Percentiles rank a stretch among this genome's conserved stretches.
Evolutionary conservation across 2,329 filamentous ascomycete species (phyloP).

Genomic region (Atkinsonella hypoxylon): DNA sequence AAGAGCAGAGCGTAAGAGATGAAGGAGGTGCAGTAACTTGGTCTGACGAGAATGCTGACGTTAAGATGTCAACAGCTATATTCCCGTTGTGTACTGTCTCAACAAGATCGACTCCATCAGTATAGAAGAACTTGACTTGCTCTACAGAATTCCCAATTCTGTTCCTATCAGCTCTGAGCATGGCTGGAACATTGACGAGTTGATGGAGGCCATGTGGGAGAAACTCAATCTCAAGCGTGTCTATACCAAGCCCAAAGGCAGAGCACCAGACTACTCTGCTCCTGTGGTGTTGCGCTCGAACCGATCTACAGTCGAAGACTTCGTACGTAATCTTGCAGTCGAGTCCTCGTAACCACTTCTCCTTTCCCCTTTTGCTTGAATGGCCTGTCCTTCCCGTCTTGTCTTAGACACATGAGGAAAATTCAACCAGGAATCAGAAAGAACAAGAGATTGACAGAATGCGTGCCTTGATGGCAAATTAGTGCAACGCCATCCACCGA

Average conservation of each 20-base stretch:
- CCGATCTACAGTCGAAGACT: constrained; percentile 88
- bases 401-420: not conserved
- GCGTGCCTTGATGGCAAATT: constrained; percentile 22
- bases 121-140: constrained; percentile 90
- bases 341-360: not conserved
- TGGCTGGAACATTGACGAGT: constrained; percentile 95
- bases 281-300: constrained; percentile 80
- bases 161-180: constrained; percentile 96
- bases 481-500: constrained; percentile 97
- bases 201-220: constrained; percentile 98
- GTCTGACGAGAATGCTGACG: not conserved
- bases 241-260: constrained; percentile 97
- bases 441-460: not conserved
- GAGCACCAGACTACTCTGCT: constrained; percentile 78
- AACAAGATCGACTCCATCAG: constrained; percentile 99
- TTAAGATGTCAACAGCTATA: constrained; percentile 52
- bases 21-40: not conserved
- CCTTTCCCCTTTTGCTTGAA: not conserved
- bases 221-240: constrained; percentile 84
- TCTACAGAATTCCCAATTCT: constrained; percentile 94
- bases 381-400: not conserved
- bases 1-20: constrained; percentile 54
- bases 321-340: constrained; percentile 50
- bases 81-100: constrained; percentile 96
- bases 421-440: not conserved